Base-by-base conservation (phyloP, 345 rosid genomes). In the Fremontodendron californicum region DNA sequence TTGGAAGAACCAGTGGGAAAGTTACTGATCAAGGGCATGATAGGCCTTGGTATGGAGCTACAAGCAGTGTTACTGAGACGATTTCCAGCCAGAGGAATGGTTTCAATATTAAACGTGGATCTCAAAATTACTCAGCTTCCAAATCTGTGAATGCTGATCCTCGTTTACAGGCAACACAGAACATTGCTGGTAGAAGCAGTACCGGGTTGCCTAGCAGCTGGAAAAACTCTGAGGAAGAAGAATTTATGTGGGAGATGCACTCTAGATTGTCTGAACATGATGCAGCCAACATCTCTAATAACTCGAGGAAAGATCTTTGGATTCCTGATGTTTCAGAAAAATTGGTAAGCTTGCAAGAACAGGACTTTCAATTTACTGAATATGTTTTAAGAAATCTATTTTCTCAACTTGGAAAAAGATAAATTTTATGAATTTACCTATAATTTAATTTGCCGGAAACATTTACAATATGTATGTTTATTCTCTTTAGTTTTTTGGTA, bases 21-120 rank as follows among this genome's bases (percentile, higher is more conserved):
- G n/a, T n/a, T n/a, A n/a, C n/a, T n/a, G n/a, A n/a, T n/a, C n/a
- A n/a, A n/a, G 94, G 84, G 79, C 84, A 54, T 66, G 93, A 85
- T 78, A 91, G 85, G 78, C 81, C 84, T 75, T 89, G 92, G 94
- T 87, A 75, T 70, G 90, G 86, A 79, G 78, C 81, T 77, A 80
- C 87, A 73, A 86, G 80, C 81, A 82, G 80, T 82, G 86, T 72
- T 78, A 64, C 86, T 40, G 92, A 89, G 74, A 68, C 89, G 67
- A 60, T 87, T 74, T 74, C 96, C 65, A 78, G 82, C 80, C 98
- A 89, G 71, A 87, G 85, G 76, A 89, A 90, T 79, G 94, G 91
- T 74, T 82, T 88, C 66, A 79, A 65, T 73, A 75, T 61, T 61
- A 95, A 90, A 89, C 89, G 76, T 43, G 88, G 85, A 78, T 48